Evolutionary conservation across 75 land plant species (phyloP).

Genomic region (Picea sitchensis): DNA sequence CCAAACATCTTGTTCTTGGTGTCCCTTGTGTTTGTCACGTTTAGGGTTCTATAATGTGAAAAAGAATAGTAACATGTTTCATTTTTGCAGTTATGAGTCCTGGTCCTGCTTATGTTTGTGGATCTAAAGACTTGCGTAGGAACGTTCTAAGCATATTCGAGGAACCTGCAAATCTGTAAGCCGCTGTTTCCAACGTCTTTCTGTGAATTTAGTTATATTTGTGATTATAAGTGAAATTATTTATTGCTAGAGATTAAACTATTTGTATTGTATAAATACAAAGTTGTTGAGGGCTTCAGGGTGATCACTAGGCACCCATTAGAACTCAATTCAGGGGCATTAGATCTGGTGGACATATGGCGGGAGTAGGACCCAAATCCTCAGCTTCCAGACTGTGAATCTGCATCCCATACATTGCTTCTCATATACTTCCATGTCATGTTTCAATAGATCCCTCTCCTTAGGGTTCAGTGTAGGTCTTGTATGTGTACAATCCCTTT

Average conservation of each 20-base stretch:
- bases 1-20: background rate
- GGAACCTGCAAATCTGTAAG: constrained; percentile 47
- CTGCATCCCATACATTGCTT: constrained; percentile 26
- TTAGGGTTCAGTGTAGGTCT: constrained; percentile 76
- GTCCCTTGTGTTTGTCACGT: background rate
- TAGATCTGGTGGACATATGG: no score
- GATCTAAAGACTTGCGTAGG: constrained; percentile 29
- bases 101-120: constrained; percentile 13
- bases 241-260: background rate
- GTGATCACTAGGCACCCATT: no score
- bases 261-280: background rate
- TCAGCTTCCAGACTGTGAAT: constrained; percentile 13
- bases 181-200: background rate
- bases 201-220: background rate
- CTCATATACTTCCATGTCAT: constrained; percentile 49
- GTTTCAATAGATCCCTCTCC: constrained; percentile 28
- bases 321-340: no score
- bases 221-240: background rate
- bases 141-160: constrained; percentile 45
- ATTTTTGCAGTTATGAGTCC: constrained; percentile 22
- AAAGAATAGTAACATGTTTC: no score
- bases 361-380: no score
- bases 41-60: no score
- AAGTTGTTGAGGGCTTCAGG: background rate
- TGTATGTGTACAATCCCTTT: constrained; percentile 78